Percentiles rank a stretch among this genome's conserved stretches.
These are phyloP conservation scores for Paecilomyces formosus DNA, from an alignment of 2,329 filamentous ascomycete species.

Conservation along the genomic window DNA sequence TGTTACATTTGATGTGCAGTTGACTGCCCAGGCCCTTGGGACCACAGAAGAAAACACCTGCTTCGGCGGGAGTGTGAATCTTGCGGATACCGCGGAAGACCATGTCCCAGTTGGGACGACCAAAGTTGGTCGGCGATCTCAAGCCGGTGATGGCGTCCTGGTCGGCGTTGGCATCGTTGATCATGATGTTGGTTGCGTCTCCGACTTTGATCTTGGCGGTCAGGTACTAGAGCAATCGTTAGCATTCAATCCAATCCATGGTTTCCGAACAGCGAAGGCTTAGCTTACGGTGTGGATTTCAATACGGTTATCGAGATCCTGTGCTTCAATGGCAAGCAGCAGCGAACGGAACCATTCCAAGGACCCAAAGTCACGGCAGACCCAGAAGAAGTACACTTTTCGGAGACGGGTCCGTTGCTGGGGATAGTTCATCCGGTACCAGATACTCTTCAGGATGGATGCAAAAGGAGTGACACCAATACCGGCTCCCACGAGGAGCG, in stretches of 20 bases:
- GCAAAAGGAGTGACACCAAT: conserved; percentile 48
- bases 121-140: conserved; percentile 72
- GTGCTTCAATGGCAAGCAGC: conserved; percentile 75
- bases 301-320: conserved; percentile 75
- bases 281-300: conserved; percentile 58
- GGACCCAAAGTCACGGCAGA: conserved; percentile 78
- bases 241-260: not conserved
- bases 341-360: conserved; percentile 87
- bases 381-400: conserved; percentile 92
- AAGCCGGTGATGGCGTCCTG: conserved; percentile 79
- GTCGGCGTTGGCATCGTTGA: conserved; percentile 78
- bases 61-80: conserved; percentile 64
- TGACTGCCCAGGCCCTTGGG: conserved; percentile 71
- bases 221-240: conserved; percentile 49
- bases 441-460: conserved; percentile 67
- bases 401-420: conserved; percentile 67
- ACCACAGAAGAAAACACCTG: conserved; percentile 78
- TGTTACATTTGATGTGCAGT: conserved; percentile 77
- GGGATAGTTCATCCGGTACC: conserved; percentile 87
- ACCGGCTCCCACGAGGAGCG: conserved; percentile 44
- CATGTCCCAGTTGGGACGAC: conserved; percentile 83
- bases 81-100: conserved; percentile 79
- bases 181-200: conserved; percentile 87
- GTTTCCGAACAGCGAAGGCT: not conserved
- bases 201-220: conserved; percentile 81